Percentiles rank a stretch among this genome's conserved stretches.
phyloP scores from a whole-genome alignment of 768 basidiomycete species.

The Serpula lacrymans region DNA sequence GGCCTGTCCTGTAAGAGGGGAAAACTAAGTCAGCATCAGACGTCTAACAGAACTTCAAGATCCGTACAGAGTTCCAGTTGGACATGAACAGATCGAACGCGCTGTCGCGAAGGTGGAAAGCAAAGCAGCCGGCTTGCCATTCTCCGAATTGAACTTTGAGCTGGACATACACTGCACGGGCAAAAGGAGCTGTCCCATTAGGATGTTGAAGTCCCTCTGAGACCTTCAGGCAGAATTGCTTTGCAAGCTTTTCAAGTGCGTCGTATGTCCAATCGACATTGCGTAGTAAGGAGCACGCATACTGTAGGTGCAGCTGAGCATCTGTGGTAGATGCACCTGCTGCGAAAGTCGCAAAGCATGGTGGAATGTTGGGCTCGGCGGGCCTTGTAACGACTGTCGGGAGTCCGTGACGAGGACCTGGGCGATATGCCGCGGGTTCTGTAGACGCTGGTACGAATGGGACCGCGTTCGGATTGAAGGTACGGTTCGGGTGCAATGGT shows the following conservation, averaged over 20 bases:
- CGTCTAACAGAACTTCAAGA: background rate
- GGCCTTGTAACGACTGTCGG: too few species aligned
- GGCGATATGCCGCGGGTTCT: background rate
- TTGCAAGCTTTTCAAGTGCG: conserved; percentile 20
- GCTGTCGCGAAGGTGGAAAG: conserved; percentile 20
- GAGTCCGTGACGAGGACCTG: background rate
- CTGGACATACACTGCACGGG: conserved; percentile 16
- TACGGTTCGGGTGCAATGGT: background rate
- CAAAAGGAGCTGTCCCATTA: conserved; percentile 18
- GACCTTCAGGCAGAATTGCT: conserved; percentile 25
- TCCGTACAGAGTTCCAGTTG: conserved; percentile 24
- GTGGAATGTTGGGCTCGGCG: too few species aligned
- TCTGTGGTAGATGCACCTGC: background rate
- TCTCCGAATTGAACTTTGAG: conserved; percentile 13
- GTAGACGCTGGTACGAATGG: conserved; percentile 7
- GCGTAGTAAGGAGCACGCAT: background rate
- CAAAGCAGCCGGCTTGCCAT: conserved; percentile 20
- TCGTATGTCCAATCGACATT: conserved; percentile 1
- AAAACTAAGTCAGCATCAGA: conserved; percentile 2
- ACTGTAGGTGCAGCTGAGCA: background rate
- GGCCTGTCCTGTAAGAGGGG: conserved; percentile 12
- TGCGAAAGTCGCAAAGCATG: conserved; percentile 2
- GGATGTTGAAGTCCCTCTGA: conserved; percentile 8
- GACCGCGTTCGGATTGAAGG: conserved; percentile 6
- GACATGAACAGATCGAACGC: conserved; percentile 21